Conservation (phyloP, 2,329 filamentous ascomycete genomes). For the Neofusicoccum cordaticola region DNA sequence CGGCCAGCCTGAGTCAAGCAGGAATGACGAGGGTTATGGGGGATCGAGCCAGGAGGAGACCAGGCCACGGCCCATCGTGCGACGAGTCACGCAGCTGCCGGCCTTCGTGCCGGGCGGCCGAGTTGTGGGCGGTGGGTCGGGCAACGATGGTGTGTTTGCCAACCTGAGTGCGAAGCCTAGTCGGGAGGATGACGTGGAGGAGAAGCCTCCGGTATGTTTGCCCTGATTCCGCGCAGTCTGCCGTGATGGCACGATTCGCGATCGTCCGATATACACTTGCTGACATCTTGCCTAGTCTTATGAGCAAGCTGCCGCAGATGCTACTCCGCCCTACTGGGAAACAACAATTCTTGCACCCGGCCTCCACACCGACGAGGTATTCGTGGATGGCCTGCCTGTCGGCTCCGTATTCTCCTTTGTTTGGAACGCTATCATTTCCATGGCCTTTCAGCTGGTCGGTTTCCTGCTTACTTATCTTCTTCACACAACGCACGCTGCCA, state of each 20-base stretch:
- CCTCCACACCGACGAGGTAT: constrained; percentile 89
- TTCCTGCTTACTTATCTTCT: constrained; percentile 97
- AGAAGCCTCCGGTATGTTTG: constrained; percentile 81
- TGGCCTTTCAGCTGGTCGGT: constrained; percentile 94
- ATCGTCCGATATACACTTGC: constrained; percentile 17
- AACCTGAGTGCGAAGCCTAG: constrained; percentile 92
- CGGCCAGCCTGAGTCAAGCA: constrained; percentile 46
- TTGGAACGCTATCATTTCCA: constrained; percentile 95
- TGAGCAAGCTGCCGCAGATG: constrained; percentile 95
- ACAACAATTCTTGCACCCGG: constrained; percentile 95
- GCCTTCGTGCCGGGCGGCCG: constrained; percentile 48
- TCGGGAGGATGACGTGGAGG: constrained; percentile 75
- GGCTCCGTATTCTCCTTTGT: constrained; percentile 83
- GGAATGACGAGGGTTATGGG: constrained; percentile 14
- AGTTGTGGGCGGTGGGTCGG: constrained; percentile 66
- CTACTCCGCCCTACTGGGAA: constrained; percentile 97
- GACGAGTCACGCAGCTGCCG: constrained; percentile 55
- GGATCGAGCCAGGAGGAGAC: constrained; percentile 19
- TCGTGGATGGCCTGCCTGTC: constrained; percentile 92
- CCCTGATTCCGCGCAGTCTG: background rate
- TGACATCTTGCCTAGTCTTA: constrained; percentile 67
- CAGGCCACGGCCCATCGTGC: constrained; percentile 38
- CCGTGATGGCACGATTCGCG: constrained; percentile 10
- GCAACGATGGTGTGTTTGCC: constrained; percentile 92
- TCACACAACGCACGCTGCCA: constrained; percentile 95